These are phyloP conservation scores for Paramyrothecium sp. DNA, from an alignment of 2,329 filamentous ascomycete genomes.

Conservation along the genomic window DNA sequence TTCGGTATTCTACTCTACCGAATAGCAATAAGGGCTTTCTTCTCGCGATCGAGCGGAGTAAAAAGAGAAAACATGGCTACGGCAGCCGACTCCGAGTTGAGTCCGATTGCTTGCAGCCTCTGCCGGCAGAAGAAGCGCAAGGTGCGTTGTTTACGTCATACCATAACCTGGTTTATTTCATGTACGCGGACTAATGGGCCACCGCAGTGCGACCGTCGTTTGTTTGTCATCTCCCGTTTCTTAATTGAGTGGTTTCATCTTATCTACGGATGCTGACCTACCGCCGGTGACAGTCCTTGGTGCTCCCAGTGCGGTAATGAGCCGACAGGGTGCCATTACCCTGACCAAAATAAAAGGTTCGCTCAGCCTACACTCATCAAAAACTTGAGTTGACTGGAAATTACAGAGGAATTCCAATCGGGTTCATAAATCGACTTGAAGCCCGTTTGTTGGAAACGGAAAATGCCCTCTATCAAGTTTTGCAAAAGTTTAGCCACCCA, in stretches of 20 bases:
- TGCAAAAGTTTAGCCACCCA: constrained; percentile 11
- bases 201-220: constrained; percentile 15
- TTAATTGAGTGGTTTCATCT: background rate
- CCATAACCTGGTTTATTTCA: too few relatives aligned
- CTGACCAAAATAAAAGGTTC: constrained; percentile 31
- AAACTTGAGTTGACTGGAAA: background rate
- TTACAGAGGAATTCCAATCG: constrained; percentile 30
- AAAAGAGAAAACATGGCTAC: background rate
- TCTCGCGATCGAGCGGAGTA: background rate
- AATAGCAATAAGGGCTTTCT: too few relatives aligned
- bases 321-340: constrained; percentile 27
- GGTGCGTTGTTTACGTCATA: constrained; percentile 13
- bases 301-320: constrained; percentile 27
- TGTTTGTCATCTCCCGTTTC: constrained; percentile 8
- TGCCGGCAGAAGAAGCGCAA: constrained; percentile 31
- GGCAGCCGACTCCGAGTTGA: constrained; percentile 8
- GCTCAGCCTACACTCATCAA: background rate
- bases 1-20: too few relatives aligned
- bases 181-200: background rate
- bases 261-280: background rate
- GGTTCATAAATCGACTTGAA: constrained; percentile 37
- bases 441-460: constrained; percentile 31
- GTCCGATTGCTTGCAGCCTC: constrained; percentile 29
- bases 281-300: constrained; percentile 16
- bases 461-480: constrained; percentile 20